A percentile compares a stretch with the other conserved stretches of the same genome.
Conservation (phyloP, 2,329 filamentous ascomycete species). For the Penicillium sp. region DNA sequence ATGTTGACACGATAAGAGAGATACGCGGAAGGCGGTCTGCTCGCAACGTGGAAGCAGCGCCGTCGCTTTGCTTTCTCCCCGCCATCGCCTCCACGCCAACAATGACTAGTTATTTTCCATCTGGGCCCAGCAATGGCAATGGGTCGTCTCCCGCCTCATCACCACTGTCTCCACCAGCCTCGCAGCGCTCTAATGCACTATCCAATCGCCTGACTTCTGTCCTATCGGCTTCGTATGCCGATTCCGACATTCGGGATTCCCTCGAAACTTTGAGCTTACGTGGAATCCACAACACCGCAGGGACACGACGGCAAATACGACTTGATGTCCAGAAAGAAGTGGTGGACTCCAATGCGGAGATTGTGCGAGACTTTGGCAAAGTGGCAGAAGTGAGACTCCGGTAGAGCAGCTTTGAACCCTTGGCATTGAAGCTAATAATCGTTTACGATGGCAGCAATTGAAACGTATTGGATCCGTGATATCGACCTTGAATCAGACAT, state of each 20-base stretch:
- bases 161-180: slow-evolving; percentile 35
- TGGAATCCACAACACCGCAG: slow-evolving; percentile 72
- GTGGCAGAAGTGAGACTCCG: slow-evolving; percentile 74
- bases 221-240: slow-evolving; percentile 88
- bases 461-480: slow-evolving; percentile 81
- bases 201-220: slow-evolving; percentile 82
- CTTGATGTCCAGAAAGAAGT: slow-evolving; percentile 89
- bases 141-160: slow-evolving; percentile 32
- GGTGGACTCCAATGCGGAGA: slow-evolving; percentile 86
- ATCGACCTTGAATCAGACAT: slow-evolving; percentile 75
- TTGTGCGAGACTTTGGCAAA: slow-evolving; percentile 83
- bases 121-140: slow-evolving; percentile 31
- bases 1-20: slow-evolving; percentile 24
- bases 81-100: slow-evolving; percentile 15
- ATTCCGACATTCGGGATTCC: slow-evolving; percentile 87
- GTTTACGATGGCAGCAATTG: slow-evolving; percentile 68
- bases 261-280: slow-evolving; percentile 76
- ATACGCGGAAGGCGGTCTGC: slow-evolving; percentile 25
- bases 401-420: not conserved
- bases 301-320: slow-evolving; percentile 77
- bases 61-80: slow-evolving; percentile 27
- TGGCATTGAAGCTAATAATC: slow-evolving; percentile 16
- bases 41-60: slow-evolving; percentile 2
- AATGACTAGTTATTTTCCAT: slow-evolving; percentile 43
- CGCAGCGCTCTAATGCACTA: slow-evolving; percentile 64